Evolutionary conservation across 768 basidiomycete species (phyloP), one percentile per base, ranked within the genome.

Genomic region (Favolaschia claudopus): DNA sequence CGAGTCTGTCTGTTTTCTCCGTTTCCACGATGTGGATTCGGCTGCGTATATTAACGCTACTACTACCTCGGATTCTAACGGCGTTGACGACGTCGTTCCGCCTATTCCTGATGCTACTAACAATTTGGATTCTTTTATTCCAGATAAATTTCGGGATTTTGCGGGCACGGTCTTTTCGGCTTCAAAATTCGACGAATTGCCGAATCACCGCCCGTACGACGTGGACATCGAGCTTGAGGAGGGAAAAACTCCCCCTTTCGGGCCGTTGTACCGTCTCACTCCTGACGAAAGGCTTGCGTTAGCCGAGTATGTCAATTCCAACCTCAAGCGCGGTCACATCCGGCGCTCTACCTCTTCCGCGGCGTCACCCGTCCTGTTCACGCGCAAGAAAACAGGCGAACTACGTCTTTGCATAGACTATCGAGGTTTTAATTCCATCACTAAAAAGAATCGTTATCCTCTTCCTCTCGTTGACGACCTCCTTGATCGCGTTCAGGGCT

Each of bases 291-390:
- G 64, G 4, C 45, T 69, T n/a, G 74, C 66, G 1, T 71, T 83
- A 38, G 32, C 44, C 4, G 69, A 69, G 2, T 82, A 73, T 55
- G 47, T 81, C 25, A 68, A 80, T 17, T 61, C 70, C 13, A 72
- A 80, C 43, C 70, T 80, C 36, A 31, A 56, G 25, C 69, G 71
- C 55, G 80, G 79, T 1, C 74, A 72, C 45, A 80, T 81, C 42
- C 64, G 69, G 0, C 59, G 60, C 14, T 77, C 73, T 0, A 70
- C 69, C 8, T 76, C 75, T 1, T 64, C 72, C 1, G 67, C 67
- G 3, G 69, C 66, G 2, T 63, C 77, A 2, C 74, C 73, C 2
- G 66, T 78, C n/a, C 63, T 78, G 0, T 77, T 77, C 53, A 64
- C 70, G 15, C 64, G 67, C 19, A 69, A 70, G 43, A 77, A 78